Percentiles rank a stretch among this genome's conserved stretches.
Evolutionary conservation across 2,329 filamentous ascomycete genomes (phyloP).

Genomic region (Coniochaeta sp.): DNA sequence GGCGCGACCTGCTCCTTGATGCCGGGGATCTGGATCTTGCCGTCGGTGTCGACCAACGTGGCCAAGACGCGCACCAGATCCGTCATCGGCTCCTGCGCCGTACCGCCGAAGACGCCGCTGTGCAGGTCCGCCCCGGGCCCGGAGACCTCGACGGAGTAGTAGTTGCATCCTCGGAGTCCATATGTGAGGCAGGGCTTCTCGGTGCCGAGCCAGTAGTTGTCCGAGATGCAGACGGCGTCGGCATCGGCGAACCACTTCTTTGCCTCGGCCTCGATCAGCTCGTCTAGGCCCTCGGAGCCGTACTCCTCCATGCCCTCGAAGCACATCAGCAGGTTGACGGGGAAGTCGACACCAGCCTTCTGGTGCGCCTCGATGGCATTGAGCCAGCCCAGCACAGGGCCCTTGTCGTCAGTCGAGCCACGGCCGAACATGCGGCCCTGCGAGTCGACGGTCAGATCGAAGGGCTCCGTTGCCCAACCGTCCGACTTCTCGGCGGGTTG

Average conservation of each 20-base stretch:
- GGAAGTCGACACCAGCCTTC: conserved; percentile 88
- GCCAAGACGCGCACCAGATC: conserved; percentile 79
- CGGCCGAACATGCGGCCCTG: conserved; percentile 95
- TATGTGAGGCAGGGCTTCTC: conserved; percentile 98
- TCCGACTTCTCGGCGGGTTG: conserved; percentile 91
- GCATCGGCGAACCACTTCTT: conserved; percentile 93
- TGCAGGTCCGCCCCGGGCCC: conserved; percentile 92
- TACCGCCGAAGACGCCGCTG: conserved; percentile 94
- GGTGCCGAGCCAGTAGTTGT: conserved; percentile 99
- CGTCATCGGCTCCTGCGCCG: conserved; percentile 97
- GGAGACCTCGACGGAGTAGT: conserved; percentile 87
- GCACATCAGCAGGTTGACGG: conserved; percentile 97
- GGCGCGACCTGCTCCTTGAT: conserved; percentile 90
- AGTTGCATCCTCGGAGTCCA: conserved; percentile 93
- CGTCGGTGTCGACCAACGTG: conserved; percentile 79
- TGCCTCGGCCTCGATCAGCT: conserved; percentile 85
- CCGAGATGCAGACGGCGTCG: conserved; percentile 95
- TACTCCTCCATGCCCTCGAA: conserved; percentile 99
- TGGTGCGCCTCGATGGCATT: conserved; percentile 98
- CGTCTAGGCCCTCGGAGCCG: conserved; percentile 91
- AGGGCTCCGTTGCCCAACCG: conserved; percentile 93
- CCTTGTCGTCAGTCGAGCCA: conserved; percentile 96
- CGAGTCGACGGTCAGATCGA: conserved; percentile 77
- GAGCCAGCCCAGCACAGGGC: conserved; percentile 92
- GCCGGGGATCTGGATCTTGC: conserved; percentile 91